phyloP scores from a whole-genome alignment of 371 early-diverging fungal species.

The Actinomucor elegans region DNA sequence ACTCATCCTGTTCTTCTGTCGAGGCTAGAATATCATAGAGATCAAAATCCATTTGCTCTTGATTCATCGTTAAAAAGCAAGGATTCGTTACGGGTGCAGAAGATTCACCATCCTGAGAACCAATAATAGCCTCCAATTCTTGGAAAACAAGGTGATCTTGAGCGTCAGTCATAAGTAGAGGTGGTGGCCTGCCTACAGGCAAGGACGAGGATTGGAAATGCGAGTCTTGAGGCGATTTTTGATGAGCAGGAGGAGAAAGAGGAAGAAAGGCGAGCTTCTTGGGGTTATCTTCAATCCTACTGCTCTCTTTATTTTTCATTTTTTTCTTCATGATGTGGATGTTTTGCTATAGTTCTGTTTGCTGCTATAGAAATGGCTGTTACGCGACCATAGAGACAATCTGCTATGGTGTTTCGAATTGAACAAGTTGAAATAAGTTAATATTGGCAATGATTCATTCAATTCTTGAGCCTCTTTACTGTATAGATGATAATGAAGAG shows the following conservation, averaged over 20 bases:
- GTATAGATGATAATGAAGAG: no score
- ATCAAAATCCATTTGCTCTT: slow-evolving; percentile 1
- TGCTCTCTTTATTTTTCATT: slow-evolving; percentile 4
- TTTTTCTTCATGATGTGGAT: slow-evolving; percentile 1
- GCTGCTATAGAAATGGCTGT: background rate
- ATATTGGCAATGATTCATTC: background rate
- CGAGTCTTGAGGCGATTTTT: slow-evolving; percentile 56
- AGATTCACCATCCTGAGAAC: background rate
- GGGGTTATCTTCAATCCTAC: background rate
- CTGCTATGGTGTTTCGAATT: background rate
- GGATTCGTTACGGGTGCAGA: background rate
- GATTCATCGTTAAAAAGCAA: background rate
- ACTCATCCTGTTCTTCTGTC: background rate
- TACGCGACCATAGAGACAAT: slow-evolving; percentile 3
- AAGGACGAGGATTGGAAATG: slow-evolving; percentile 21
- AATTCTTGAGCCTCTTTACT: no score
- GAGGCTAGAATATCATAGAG: background rate
- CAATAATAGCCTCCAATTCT: slow-evolving; percentile 2
- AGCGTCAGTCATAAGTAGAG: background rate
- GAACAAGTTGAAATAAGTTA: background rate
- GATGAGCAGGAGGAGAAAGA: slow-evolving; percentile 24
- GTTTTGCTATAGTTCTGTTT: background rate
- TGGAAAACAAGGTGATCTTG: background rate
- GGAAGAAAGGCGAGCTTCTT: slow-evolving; percentile 1
- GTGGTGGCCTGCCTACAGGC: slow-evolving; percentile 15